These are phyloP conservation scores for Irpex lacteus DNA, from an alignment of 1,284 basidiomycete genomes.

Conservation along the genomic window DNA sequence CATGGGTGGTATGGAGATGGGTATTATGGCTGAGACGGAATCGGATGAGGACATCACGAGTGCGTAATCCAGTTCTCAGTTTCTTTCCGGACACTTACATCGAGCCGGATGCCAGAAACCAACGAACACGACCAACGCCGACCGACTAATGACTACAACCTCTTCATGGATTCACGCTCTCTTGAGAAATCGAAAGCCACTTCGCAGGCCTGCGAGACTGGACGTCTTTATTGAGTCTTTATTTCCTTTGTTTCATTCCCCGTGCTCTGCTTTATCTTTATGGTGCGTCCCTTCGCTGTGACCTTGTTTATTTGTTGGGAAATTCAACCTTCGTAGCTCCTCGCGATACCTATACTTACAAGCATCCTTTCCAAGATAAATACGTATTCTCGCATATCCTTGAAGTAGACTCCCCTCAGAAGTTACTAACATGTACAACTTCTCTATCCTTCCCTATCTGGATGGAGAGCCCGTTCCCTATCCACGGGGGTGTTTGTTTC, in stretches of 20 bases:
- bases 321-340: neutral
- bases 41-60: neutral
- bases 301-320: neutral
- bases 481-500: conserved; percentile 24
- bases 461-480: conserved; percentile 23
- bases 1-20: conserved; percentile 21
- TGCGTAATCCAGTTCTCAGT: neutral
- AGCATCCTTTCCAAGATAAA: neutral
- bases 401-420: conserved; percentile 12
- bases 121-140: neutral
- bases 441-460: conserved; percentile 27
- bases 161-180: neutral
- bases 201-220: neutral
- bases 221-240: neutral
- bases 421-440: conserved; percentile 17
- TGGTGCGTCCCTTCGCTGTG: neutral
- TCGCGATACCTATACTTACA: neutral
- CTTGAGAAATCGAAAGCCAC: neutral
- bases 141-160: neutral
- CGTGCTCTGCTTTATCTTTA: neutral
- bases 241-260: neutral
- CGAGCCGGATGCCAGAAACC: neutral
- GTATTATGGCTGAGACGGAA: conserved; percentile 11
- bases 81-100: neutral
- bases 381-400: neutral